Percentiles rank a stretch among this genome's conserved stretches.
These are phyloP conservation scores for Leptodontidium sp. DNA, from an alignment of 2,329 filamentous ascomycete species.

Conservation along the genomic window DNA sequence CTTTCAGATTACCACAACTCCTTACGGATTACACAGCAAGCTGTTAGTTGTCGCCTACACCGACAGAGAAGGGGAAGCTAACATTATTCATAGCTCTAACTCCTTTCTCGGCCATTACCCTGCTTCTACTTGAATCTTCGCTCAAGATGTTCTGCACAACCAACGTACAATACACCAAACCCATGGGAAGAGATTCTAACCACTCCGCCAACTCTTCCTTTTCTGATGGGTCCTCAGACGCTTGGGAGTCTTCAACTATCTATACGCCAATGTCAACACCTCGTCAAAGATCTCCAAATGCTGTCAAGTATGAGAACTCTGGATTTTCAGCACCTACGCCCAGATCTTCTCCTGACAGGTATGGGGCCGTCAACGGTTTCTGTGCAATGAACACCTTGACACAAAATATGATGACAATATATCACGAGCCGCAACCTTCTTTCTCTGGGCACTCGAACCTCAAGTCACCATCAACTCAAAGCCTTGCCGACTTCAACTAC, in stretches of 20 bases:
- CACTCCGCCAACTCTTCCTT: slow-evolving; percentile 27
- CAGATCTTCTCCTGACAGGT: slow-evolving; percentile 27
- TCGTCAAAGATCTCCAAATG: slow-evolving; percentile 20
- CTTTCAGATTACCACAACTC: slow-evolving; percentile 25
- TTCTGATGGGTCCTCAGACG: slow-evolving; percentile 21
- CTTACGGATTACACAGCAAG: slow-evolving; percentile 18
- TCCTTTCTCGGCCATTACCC: background rate
- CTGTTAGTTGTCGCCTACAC: slow-evolving; percentile 21
- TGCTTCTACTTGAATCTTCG: slow-evolving; percentile 1
- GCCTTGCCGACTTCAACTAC: slow-evolving; percentile 17
- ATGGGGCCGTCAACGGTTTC: slow-evolving; percentile 22
- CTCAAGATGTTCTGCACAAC: slow-evolving; percentile 35
- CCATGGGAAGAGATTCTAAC: slow-evolving; percentile 14
- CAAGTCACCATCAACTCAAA: slow-evolving; percentile 8
- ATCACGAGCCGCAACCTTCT: slow-evolving; percentile 26
- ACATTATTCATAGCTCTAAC: slow-evolving; percentile 6
- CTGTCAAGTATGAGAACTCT: slow-evolving; percentile 33
- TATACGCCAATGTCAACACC: slow-evolving; percentile 31
- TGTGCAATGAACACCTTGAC: slow-evolving; percentile 32
- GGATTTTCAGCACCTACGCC: slow-evolving; percentile 25
- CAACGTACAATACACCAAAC: slow-evolving; percentile 16
- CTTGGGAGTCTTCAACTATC: slow-evolving; percentile 22
- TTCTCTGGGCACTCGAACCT: background rate
- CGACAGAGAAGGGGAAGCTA: slow-evolving; percentile 12
- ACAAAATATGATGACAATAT: slow-evolving; percentile 32